Evolutionary conservation across 106 monocot genomes (phyloP), one percentile per base, ranked within the genome.

Genomic region (Acorus calamus): DNA sequence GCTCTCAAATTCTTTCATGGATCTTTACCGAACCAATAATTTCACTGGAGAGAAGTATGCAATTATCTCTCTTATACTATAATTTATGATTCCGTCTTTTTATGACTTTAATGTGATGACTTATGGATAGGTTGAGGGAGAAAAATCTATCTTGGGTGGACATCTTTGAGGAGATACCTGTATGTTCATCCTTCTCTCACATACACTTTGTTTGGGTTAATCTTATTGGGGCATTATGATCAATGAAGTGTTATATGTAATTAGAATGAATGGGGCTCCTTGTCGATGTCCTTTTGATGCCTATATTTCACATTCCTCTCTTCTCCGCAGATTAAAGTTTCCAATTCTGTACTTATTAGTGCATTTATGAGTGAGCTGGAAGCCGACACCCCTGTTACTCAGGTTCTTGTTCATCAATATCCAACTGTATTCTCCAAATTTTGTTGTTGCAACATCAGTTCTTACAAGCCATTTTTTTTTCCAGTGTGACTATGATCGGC

Each of bases 161-260:
- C 82, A 87, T 96, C 63, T 96, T 96, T 77, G 94, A 96, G 69
- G 94, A 92, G 71, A 88, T 92, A 71, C 92, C 88, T 53, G 92
- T 92, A 80, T 50, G 76, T 52, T 10, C 64, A 7, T 2, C 59
- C 56, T 58, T 11, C 10, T 42, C 42, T n/a, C n/a, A n/a, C n/a
- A n/a, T 13, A 47, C 14, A 50, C 60, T 47, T 5, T 44, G 14
- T 2, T 67, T 60, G 50, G 0, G 53, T 2, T 57, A 52, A 45
- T 53, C 52, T 43, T 63, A 55, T 0, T 14, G 58, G 42, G 43
- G 13, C 58, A 58, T 9, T n/a, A n/a, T n/a, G n/a, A n/a, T n/a
- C n/a, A n/a, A n/a, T n/a, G n/a, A n/a, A n/a, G n/a, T n/a, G n/a
- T n/a, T n/a, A n/a, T n/a, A n/a, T n/a, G n/a, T n/a, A n/a, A n/a